Conservation (phyloP, 331 rosid species). For the Pyracantha coccinea region DNA sequence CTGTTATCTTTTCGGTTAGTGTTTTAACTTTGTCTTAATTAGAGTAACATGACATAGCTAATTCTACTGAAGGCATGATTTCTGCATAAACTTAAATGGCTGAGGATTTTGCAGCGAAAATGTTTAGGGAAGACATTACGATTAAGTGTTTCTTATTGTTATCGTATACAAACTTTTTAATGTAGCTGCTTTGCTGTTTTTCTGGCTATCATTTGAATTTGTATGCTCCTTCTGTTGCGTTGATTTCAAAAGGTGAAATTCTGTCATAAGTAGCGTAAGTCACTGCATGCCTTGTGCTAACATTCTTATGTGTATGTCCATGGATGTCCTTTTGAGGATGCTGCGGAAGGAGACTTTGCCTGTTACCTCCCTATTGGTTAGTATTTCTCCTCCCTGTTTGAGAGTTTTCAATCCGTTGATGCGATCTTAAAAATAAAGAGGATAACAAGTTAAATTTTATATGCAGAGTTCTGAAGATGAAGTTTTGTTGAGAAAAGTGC, state of each 20-base stretch:
- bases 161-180: neutral
- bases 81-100: neutral
- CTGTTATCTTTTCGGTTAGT: slow-evolving; percentile 61
- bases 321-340: slow-evolving; percentile 57
- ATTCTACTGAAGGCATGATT: neutral
- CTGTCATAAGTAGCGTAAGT: neutral
- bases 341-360: slow-evolving; percentile 51
- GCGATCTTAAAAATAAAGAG: neutral
- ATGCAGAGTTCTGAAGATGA: slow-evolving; percentile 65
- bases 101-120: neutral
- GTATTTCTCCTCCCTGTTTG: slow-evolving; percentile 3
- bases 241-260: neutral
- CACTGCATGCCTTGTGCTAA: slow-evolving; percentile 4
- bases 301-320: slow-evolving; percentile 16
- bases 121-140: neutral
- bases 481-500: slow-evolving; percentile 47
- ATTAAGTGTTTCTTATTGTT: neutral
- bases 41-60: too few relatives aligned
- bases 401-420: neutral
- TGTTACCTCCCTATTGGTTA: slow-evolving; percentile 44
- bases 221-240: neutral
- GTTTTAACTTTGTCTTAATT: neutral
- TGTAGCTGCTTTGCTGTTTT: neutral
- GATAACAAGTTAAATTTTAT: neutral
- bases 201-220: neutral